Base-by-base conservation (phyloP, 2,329 filamentous ascomycete genomes). In the Ceratocystis eucalypticola region DNA sequence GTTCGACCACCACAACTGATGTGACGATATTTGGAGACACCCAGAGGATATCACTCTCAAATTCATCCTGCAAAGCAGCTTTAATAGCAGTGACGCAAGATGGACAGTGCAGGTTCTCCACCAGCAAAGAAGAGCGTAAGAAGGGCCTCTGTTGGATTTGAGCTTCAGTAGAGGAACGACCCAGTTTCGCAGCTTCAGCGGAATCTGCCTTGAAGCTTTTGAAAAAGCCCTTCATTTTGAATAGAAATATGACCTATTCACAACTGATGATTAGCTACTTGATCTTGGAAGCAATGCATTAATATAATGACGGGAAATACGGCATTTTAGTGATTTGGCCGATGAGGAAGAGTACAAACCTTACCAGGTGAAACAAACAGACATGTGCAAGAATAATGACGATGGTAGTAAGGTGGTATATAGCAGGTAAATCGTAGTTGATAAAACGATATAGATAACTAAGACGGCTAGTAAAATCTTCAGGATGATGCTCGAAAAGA, bases 51-150 rank as follows among this genome's bases (percentile, higher is more conserved):
- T 73, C 81, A 76, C 72, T 74, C 65, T 70, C 72, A 70, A 76
- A 82, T 22, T 74, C 74, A 57, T 77, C 79, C 67, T 73, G 77
- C 67, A 91, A 76, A 68, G 81, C 79, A 65, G 80, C 77, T 71
- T 84, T 80, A 72, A 91, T 89, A 70, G 81, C 79, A 45, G 82
- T 81, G 62, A 89, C 84, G 74, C 88, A 91, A 68, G 87, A 88
- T 15, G 87, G 85, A 76, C 88, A 91, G 75, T 91, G 88, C n/a
- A 91, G 79, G 74, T 91, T 91, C 69, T 81, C 83, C 70, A 91
- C 78, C 69, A 90, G 79, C 72, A 87, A 41, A 22, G 66, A 65
- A 25, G 66, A 59, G 20, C 64, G 66, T 17, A 57, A 55, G 62
- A 68, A 68, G 25, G 55, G 46, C n/a, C 45, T n/a, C 45, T 50